phyloP scores from a whole-genome alignment of 1,284 basidiomycete species.

The Tetrapyrgos nigripes region DNA sequence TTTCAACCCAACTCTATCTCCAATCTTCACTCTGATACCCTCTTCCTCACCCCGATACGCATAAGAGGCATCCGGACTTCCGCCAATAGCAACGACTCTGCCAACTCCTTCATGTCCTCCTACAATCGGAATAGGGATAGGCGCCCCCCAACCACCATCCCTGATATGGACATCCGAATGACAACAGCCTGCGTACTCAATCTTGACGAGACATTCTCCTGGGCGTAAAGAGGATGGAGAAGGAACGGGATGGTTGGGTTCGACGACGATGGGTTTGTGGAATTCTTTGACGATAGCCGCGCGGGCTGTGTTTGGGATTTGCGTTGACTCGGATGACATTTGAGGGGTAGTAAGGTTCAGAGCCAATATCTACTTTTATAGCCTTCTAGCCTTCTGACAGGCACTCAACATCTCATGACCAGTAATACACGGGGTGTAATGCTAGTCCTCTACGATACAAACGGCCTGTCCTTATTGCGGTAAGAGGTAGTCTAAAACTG shows the following conservation, averaged over 20 bases:
- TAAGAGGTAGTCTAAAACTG: no score
- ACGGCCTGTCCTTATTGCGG: no score
- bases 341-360: neutral
- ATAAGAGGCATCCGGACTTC: slow-evolving; percentile 41
- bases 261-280: slow-evolving; percentile 41
- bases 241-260: slow-evolving; percentile 53
- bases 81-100: slow-evolving; percentile 71
- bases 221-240: slow-evolving; percentile 64
- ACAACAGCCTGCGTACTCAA: slow-evolving; percentile 63
- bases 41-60: neutral
- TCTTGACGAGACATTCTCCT: slow-evolving; percentile 72
- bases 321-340: slow-evolving; percentile 8
- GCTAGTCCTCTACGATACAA: no score
- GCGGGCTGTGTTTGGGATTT: slow-evolving; percentile 52
- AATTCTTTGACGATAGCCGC: slow-evolving; percentile 53
- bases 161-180: slow-evolving; percentile 72
- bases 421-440: no score
- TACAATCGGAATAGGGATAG: slow-evolving; percentile 61
- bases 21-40: slow-evolving; percentile 54
- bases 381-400: no score
- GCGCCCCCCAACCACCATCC: slow-evolving; percentile 59
- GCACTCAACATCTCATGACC: no score
- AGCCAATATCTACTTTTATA: no score
- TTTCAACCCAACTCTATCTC: slow-evolving; percentile 79
- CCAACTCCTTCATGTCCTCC: slow-evolving; percentile 77